These are phyloP conservation scores for Yueomyces sp. DNA, from an alignment of 805 yeast genomes.

Conservation along the genomic window DNA sequence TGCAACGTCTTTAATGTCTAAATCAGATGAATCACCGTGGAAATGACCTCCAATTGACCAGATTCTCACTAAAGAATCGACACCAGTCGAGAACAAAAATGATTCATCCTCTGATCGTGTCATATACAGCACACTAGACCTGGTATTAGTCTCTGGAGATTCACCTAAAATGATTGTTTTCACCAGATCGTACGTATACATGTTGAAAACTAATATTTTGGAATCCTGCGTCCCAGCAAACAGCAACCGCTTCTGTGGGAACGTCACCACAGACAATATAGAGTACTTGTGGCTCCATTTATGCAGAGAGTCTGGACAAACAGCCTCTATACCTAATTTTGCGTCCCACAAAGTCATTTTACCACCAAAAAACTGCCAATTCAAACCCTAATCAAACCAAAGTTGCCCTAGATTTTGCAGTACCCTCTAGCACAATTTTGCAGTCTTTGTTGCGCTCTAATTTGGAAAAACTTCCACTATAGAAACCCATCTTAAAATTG, in stretches of 20 bases:
- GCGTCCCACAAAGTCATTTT: too few relatives aligned
- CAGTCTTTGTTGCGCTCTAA: too few relatives aligned
- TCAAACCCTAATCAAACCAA: too few relatives aligned
- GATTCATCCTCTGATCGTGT: constrained; percentile 39
- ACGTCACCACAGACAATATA: constrained; percentile 56
- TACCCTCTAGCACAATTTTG: too few relatives aligned
- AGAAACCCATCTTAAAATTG: too few relatives aligned
- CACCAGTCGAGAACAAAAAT: constrained; percentile 69
- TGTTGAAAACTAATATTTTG: constrained; percentile 56
- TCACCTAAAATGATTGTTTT: constrained; percentile 39
- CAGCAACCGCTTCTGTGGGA: constrained; percentile 42
- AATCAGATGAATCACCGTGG: constrained; percentile 2
- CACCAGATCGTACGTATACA: constrained; percentile 41
- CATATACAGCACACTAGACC: constrained; percentile 49
- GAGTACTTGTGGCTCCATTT: constrained; percentile 66
- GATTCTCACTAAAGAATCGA: constrained; percentile 78
- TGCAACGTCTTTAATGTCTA: constrained; percentile 33
- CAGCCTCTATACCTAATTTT: not conserved
- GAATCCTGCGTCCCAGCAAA: constrained; percentile 91
- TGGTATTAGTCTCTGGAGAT: constrained; percentile 14
- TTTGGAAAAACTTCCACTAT: too few relatives aligned
- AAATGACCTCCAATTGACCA: constrained; percentile 44
- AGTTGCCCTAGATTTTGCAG: too few relatives aligned
- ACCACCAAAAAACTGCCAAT: too few relatives aligned
- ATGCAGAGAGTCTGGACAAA: constrained; percentile 34